Evolutionary conservation across 768 basidiomycete species (phyloP), one percentile per base, ranked within the genome.

Genomic region (Imleria badia): DNA sequence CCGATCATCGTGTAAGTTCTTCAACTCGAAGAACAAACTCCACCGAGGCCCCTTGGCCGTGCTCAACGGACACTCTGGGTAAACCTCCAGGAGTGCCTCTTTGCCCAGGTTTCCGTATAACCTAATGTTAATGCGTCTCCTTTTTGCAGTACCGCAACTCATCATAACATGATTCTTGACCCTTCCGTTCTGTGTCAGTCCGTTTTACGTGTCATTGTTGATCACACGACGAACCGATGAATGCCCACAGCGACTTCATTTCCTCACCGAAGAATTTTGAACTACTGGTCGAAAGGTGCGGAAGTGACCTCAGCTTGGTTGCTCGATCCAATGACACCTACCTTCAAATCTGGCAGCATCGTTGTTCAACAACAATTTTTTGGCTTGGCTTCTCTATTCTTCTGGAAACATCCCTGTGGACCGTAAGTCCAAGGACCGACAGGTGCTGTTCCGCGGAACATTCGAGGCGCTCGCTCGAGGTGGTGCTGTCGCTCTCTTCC

Each of bases 361-460:
- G 44, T 76, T 99, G 42, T 98, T 96, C 69, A 81, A 75, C 17
- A 88, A 97, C 67, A 91, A 91, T 3, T 70, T 84, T 11, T 75
- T 87, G 52, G 79, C 81, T 26, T 86, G 83, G 59, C 80, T 98
- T 54, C 78, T 98, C 10, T 81, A 82, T 49, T 89, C 89, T 56
- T 89, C 96, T 3, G 95, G 97, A n/a, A 97, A 97, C 71, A 95
- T 99, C 60, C 94, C 96, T 22, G 96, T 98, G 34, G 95, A 97
- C 71, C 84, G 97, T 56, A 94, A 91, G 75, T 91, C 83, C 56
- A 93, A 92, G 75, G 94, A 99, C 73, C 87, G 93, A 51, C 89
- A 89, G 64, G 81, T 83, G 19, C 77, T 98, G 17, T 95, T 97
- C 75, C 82, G 83, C 58, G 90, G 92, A 40, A 97, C 95, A 0